Base-by-base conservation (phyloP, 441 rosid genomes). In the Pelargonium myrrhifolium region DNA sequence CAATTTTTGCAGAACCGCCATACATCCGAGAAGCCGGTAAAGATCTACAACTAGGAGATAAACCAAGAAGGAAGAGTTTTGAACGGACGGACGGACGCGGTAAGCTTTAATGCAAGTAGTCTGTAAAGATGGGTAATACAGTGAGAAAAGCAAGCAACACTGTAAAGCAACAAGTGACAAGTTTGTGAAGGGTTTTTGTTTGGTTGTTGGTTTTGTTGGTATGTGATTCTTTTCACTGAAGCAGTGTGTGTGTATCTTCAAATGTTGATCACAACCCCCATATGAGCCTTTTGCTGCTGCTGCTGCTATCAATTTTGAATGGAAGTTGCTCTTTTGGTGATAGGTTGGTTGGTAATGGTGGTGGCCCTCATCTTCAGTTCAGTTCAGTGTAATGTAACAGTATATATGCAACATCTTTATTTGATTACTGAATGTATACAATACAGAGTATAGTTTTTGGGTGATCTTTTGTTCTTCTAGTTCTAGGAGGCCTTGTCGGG, bases 21-120 rank as follows among this genome's bases (percentile, higher is more conserved):
- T 69, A 67, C 89, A 5, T 81, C 70, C 12, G 87, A 83, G 80
- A 87, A 83, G 79, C 82, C 92, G 9, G 88, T 87, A 71, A 85
- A 82, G 76, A 87, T 87, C 78, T 81, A 77, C 81, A 81, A 80
- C 65, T 84, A 76, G 85, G 65, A 63, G 45, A 37, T 51, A 51
- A 43, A 43, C 49, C 1, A 51, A 51, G 58, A 17, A 8, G 12
- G 10, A 2, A 43, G 12, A 43, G 49, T 14, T 10, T 14, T 43
- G 49, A 43, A 12, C 12, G 15, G 49, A 43, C n/a, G 49, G 49
- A n/a, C n/a, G n/a, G n/a, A n/a, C n/a, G n/a, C n/a, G 59, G 22
- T 53, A 17, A 21, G 60, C 28, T 58, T 58, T 58, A 58, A 28
- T 24, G 35, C 62, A 12, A 6, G 62, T 58, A 5, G 62, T 58